Conservation (phyloP, 257 asterid species). For the Nicotiana knightiana region DNA sequence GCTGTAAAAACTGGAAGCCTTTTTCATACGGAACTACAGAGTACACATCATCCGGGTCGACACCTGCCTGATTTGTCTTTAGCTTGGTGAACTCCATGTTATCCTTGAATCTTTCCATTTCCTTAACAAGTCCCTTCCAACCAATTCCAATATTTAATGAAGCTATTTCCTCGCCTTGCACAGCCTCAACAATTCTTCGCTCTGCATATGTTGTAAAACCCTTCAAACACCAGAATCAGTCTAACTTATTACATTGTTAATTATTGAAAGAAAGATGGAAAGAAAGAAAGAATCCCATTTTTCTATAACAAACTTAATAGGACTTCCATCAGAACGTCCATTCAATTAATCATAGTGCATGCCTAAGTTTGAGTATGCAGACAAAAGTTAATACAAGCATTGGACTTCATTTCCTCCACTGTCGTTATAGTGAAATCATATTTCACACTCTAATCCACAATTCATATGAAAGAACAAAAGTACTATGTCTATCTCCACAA, state of each 20-base stretch:
- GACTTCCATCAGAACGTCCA: too few species aligned
- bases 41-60: slow-evolving; percentile 79
- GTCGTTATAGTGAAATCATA: neutral
- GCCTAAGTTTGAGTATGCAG: neutral
- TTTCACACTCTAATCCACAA: neutral
- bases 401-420: neutral
- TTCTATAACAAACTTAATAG: too few species aligned
- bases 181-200: slow-evolving; percentile 84
- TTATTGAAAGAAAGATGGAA: too few species aligned
- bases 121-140: slow-evolving; percentile 73
- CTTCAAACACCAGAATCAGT: slow-evolving; percentile 30
- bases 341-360: neutral
- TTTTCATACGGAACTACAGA: slow-evolving; percentile 82
- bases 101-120: slow-evolving; percentile 77
- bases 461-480: neutral
- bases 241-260: neutral
- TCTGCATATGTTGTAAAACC: slow-evolving; percentile 96
- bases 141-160: slow-evolving; percentile 68
- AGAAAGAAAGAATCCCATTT: too few species aligned
- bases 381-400: neutral
- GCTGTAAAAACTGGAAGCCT: slow-evolving; percentile 88
- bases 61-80: slow-evolving; percentile 76
- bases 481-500: neutral
- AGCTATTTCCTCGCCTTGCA: slow-evolving; percentile 78
- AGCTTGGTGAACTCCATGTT: slow-evolving; percentile 76